Conservation (phyloP, 208 protist genomes). For the Porcisia hertigi region DNA sequence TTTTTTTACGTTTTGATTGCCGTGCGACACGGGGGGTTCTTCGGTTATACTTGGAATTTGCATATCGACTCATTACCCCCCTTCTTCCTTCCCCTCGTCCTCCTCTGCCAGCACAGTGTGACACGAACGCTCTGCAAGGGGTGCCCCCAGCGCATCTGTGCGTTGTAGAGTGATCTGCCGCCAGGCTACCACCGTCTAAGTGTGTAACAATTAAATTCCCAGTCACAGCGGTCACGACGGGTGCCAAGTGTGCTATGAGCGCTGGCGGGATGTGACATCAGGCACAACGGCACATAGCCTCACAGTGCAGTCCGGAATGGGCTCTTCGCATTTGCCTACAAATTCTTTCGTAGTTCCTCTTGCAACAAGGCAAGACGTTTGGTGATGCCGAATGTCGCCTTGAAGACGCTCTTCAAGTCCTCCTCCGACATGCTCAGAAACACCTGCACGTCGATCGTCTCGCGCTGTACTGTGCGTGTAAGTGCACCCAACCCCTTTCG, state of each 20-base stretch:
- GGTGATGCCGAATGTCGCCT: constrained; percentile 76
- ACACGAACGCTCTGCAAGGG: background rate
- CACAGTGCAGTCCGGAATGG: background rate
- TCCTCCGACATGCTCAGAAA: constrained; percentile 79
- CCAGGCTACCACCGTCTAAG: background rate
- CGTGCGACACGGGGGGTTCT: background rate
- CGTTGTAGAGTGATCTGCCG: background rate
- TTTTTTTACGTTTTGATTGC: background rate
- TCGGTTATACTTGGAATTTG: background rate
- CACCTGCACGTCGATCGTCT: constrained; percentile 81
- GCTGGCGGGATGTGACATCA: background rate
- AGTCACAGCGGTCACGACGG: background rate
- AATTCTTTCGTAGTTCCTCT: constrained; percentile 55
- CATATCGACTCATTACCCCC: background rate
- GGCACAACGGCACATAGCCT: background rate
- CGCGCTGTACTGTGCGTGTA: constrained; percentile 36
- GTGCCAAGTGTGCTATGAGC: background rate
- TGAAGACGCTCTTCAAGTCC: constrained; percentile 79
- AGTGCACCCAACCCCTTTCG: constrained; percentile 68
- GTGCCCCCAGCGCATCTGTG: background rate
- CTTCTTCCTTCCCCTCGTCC: no score
- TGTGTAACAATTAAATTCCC: background rate
- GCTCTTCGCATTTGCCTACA: constrained; percentile 10
- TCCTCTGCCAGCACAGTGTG: background rate
- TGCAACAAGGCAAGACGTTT: constrained; percentile 84